These are phyloP conservation scores for Blastomyces percursus DNA, from an alignment of 2,329 filamentous ascomycete species.

Conservation along the genomic window DNA sequence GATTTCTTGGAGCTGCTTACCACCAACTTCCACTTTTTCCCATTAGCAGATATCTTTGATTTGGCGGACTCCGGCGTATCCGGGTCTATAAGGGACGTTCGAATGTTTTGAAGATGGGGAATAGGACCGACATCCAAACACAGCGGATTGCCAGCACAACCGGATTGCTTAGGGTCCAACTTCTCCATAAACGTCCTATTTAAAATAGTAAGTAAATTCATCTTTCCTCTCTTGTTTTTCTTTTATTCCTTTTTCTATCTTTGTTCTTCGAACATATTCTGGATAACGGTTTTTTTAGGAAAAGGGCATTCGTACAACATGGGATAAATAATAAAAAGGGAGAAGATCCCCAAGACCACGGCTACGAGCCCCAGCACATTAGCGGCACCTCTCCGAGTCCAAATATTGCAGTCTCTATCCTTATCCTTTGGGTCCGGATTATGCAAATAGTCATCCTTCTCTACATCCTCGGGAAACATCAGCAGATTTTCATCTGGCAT, in stretches of 20 bases:
- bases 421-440: conserved; percentile 58
- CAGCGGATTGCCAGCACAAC: conserved; percentile 31
- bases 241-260: neutral
- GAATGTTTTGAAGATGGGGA: conserved; percentile 49
- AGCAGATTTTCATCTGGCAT: conserved; percentile 55
- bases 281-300: neutral
- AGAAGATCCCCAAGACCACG: conserved; percentile 49
- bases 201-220: neutral
- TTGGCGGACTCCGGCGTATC: conserved; percentile 51
- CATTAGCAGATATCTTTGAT: conserved; percentile 47
- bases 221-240: neutral
- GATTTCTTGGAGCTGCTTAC: conserved; percentile 28
- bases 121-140: conserved; percentile 43
- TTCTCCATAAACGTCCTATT: conserved; percentile 48
- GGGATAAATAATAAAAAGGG: conserved; percentile 59
- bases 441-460: conserved; percentile 62
- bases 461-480: conserved; percentile 59
- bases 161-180: conserved; percentile 21
- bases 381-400: conserved; percentile 50
- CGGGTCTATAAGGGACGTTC: conserved; percentile 53
- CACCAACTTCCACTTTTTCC: conserved; percentile 52
- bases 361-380: conserved; percentile 54
- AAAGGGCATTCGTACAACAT: conserved; percentile 45
- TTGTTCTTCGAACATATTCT: neutral
- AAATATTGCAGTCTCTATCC: conserved; percentile 52